phyloP scores from a whole-genome alignment of 495 filamentous ascomycete species.

The Daldinia bambusicola region DNA sequence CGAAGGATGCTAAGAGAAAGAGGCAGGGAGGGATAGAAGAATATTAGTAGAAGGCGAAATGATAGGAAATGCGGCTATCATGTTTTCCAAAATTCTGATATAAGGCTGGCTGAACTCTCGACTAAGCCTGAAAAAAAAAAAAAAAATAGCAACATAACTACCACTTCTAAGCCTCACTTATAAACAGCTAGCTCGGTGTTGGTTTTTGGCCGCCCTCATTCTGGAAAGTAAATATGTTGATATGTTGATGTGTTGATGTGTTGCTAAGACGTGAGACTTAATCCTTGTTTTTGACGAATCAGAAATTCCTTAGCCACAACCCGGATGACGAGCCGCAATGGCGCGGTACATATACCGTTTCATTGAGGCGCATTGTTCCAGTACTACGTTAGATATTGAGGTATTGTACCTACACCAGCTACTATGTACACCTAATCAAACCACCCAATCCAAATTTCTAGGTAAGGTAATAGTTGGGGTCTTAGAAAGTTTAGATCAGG shows the following conservation, averaged over 20 bases:
- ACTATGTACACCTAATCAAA: background rate
- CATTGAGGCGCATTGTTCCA: constrained; percentile 40
- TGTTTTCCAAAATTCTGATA: constrained; percentile 5
- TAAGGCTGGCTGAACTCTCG: background rate
- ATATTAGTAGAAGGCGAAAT: background rate
- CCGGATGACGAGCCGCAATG: constrained; percentile 38
- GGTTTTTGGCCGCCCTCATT: background rate
- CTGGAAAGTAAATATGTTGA: too few relatives aligned
- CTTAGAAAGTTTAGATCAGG: background rate
- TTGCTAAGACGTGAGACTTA: constrained; percentile 35
- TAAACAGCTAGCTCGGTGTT: constrained; percentile 14
- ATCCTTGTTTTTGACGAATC: constrained; percentile 17
- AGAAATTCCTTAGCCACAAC: constrained; percentile 25
- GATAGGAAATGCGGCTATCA: background rate
- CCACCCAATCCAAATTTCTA: background rate
- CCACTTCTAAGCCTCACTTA: constrained; percentile 2
- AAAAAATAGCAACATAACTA: background rate
- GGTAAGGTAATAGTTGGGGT: background rate
- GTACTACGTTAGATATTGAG: constrained; percentile 1
- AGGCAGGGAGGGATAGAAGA: background rate
- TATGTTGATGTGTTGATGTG: constrained; percentile 1
- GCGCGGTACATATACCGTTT: constrained; percentile 20
- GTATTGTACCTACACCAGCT: background rate
- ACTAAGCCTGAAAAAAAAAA: background rate
- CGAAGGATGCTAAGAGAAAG: background rate